Conservation (phyloP, 495 filamentous ascomycete species). For the Chaetomium cochliodes region DNA sequence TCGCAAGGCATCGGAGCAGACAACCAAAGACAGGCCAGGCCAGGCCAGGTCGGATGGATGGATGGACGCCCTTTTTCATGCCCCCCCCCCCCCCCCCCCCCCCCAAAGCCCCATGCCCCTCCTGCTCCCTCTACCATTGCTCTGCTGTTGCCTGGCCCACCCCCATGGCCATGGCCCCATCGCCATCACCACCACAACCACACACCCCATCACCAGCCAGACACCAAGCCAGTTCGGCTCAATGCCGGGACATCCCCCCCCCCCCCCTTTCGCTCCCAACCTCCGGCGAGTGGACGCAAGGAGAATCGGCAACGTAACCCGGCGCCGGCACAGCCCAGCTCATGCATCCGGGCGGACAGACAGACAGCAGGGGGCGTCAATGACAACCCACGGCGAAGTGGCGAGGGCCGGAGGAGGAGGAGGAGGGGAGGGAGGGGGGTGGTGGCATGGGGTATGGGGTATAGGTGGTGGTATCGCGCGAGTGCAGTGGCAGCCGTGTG, state of each 20-base stretch:
- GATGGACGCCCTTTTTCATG: not conserved
- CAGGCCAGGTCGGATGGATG: not conserved
- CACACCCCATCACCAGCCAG: not conserved
- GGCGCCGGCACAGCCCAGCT: not conserved
- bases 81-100: too few relatives aligned
- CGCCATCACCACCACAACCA: not conserved
- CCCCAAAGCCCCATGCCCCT: not conserved
- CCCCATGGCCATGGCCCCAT: not conserved
- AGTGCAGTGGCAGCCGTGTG: too few relatives aligned
- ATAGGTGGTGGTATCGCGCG: too few relatives aligned
- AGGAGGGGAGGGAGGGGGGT: too few relatives aligned
- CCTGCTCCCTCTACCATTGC: not conserved
- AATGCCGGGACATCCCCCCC: not conserved
- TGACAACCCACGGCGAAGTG: not conserved
- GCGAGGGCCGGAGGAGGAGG: too few relatives aligned
- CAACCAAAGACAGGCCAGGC: too few relatives aligned
- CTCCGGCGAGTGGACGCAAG: not conserved
- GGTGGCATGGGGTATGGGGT: too few relatives aligned
- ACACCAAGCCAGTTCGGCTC: not conserved
- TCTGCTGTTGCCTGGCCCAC: not conserved
- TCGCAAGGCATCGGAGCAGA: constrained; percentile 8
- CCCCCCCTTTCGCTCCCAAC: not conserved
- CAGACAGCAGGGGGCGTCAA: not conserved
- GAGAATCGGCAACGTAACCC: not conserved
- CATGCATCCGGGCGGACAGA: too few relatives aligned